Base-by-base conservation (phyloP, 2,329 filamentous ascomycete genomes). In the Colletotrichum sp. region DNA sequence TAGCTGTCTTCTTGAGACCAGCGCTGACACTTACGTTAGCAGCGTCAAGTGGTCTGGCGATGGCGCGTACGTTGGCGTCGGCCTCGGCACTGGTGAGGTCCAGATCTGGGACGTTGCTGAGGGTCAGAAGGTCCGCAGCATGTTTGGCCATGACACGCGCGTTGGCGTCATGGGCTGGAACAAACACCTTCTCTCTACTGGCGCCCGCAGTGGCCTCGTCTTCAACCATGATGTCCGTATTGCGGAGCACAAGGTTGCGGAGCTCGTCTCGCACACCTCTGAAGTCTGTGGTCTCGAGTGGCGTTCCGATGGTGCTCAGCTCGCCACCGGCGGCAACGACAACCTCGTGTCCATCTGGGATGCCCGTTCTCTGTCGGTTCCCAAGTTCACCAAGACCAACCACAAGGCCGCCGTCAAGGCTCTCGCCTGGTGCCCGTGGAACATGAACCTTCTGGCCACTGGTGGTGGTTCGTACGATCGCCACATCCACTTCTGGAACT, bases 401-500 rank as follows among this genome's bases (percentile, higher is more conserved):
- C 97, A 99, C 91, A 97, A 97, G 87, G 97, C 97, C 72, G 97
- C 97, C 60, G 96, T 99, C 87, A 99, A 99, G 92, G 97, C 97
- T 75, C 92, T 99, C 61, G 94, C 96, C 78, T 99, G 97, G 97
- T 99, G 97, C 90, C 97, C 97, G 58, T 99, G 97, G 97, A 97
- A 98, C 88, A 93, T 95, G 86, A 98, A 98, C 90, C 93, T 98
- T 66, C 94, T 99, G 64, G 97, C 97, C 73, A 98, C 97, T 58
- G 97, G 97, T 73, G 97, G 97, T 82, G 97, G 97, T 80, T 97
- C 95, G 58, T 97, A 98, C 85, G 97, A 99, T 84, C 94, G 96
- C 80, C 95, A 98, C 87, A 99, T 99, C 85, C 97, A 99, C 89
- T 99, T 99, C 92, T 99, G 97, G 97, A 99, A 99, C 91, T 97